Evolutionary conservation across 192 early-diverging fungal genomes (phyloP).

Genomic region (Coemansia sp.): DNA sequence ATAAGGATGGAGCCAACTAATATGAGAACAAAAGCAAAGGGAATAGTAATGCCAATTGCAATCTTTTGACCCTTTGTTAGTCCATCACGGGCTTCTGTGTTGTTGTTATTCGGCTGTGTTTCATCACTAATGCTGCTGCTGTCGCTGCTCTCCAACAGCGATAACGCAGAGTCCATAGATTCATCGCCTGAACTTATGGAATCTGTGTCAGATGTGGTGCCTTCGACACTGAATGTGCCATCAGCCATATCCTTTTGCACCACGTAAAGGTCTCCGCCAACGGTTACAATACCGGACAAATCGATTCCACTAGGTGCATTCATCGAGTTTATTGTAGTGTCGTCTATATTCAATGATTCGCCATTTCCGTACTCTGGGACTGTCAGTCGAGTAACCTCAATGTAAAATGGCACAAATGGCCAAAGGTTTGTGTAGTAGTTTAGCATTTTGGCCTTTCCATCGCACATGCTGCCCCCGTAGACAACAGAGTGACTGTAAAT

Average conservation of each 20-base stretch:
- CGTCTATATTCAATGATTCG: neutral
- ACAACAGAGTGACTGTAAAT: conserved; percentile 21
- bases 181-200: too few species aligned
- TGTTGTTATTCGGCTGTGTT: too few species aligned
- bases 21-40: neutral
- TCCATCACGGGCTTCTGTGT: too few species aligned
- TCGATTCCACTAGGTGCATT: neutral
- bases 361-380: neutral
- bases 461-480: conserved; percentile 9
- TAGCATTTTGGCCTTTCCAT: neutral
- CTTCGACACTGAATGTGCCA: too few species aligned
- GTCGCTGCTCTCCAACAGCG: too few species aligned
- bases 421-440: conserved; percentile 25
- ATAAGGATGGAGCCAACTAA: neutral
- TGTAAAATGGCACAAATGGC: conserved; percentile 7
- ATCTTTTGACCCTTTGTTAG: conserved; percentile 2
- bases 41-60: neutral
- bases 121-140: too few species aligned
- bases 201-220: neutral
- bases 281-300: neutral
- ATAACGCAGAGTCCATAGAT: too few species aligned
- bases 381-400: neutral
- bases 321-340: neutral
- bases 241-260: too few species aligned
- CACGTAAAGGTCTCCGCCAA: conserved; percentile 8